Evolutionary conservation across 1,284 basidiomycete genomes (phyloP).

Genomic region (Cystobasidiaceae sp.): DNA sequence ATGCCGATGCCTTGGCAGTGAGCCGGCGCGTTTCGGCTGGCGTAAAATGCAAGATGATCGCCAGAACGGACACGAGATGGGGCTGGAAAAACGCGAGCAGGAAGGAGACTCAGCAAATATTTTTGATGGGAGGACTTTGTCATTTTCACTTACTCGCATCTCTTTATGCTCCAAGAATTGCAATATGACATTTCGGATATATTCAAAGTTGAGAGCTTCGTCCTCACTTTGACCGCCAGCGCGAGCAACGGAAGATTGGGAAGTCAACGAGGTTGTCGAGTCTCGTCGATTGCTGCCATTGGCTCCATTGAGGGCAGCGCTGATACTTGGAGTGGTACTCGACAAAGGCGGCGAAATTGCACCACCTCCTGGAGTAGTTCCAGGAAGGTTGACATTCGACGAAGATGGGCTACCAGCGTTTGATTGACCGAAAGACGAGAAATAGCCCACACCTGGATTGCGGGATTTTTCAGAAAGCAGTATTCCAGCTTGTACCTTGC

Average conservation of each 20-base stretch:
- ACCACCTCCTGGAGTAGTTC: not conserved
- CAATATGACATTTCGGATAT: conserved; percentile 84
- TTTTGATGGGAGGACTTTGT: conserved; percentile 41
- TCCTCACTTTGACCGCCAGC: conserved; percentile 53
- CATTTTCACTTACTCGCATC: conserved; percentile 60
- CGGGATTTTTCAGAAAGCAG: conserved; percentile 81
- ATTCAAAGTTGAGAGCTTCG: conserved; percentile 91
- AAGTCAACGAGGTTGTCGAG: not conserved
- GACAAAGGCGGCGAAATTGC: conserved; percentile 3
- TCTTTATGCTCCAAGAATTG: conserved; percentile 88
- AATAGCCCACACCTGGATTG: conserved; percentile 88
- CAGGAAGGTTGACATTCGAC: not conserved
- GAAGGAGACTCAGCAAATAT: not conserved
- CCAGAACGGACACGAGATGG: conserved; percentile 79
- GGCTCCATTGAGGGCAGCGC: not conserved
- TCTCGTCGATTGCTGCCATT: conserved; percentile 33
- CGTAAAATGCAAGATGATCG: conserved; percentile 85
- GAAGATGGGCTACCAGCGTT: not conserved
- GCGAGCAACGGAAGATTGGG: conserved; percentile 3
- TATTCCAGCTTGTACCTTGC: conserved; percentile 85
- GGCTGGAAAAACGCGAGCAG: conserved; percentile 53
- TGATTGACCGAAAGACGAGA: conserved; percentile 33
- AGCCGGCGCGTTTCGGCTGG: conserved; percentile 84
- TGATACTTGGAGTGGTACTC: conserved; percentile 9
- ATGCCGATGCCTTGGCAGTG: conserved; percentile 56